Conservation (phyloP, 2,329 filamentous ascomycete genomes). For the Xylaria multiplex region DNA sequence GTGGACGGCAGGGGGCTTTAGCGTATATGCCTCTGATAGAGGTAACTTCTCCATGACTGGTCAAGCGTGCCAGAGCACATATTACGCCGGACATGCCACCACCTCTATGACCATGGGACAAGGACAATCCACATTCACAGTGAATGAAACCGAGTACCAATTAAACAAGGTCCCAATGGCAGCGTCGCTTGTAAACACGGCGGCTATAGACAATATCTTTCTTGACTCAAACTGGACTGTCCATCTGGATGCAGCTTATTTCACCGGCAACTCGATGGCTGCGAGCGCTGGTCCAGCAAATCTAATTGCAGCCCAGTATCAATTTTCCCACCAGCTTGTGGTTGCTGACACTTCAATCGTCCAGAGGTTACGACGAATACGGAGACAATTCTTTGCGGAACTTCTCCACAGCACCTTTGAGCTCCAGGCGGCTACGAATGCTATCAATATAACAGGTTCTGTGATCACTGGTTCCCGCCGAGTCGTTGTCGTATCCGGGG, state of each 20-base stretch:
- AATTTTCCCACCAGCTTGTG: constrained; percentile 22
- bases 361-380: constrained; percentile 20
- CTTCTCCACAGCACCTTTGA: constrained; percentile 28
- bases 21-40: too few relatives aligned
- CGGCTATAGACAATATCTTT: constrained; percentile 20
- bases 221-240: constrained; percentile 28
- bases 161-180: too few relatives aligned
- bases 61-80: too few relatives aligned
- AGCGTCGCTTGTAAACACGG: too few relatives aligned
- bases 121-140: too few relatives aligned
- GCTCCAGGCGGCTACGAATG: too few relatives aligned
- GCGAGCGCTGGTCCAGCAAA: neutral
- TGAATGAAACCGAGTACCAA: too few relatives aligned
- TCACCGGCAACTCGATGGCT: neutral
- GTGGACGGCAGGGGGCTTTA: too few relatives aligned
- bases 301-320: constrained; percentile 10
- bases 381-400: constrained; percentile 33
- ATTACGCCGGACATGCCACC: too few relatives aligned
- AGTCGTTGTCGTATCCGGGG: constrained; percentile 30
- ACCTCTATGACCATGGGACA: too few relatives aligned
- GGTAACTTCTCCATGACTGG: too few relatives aligned
- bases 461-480: constrained; percentile 19
- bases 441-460: too few relatives aligned
- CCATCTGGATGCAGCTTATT: constrained; percentile 16
- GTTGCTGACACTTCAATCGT: neutral